A percentile compares a stretch with the other conserved stretches of the same genome.
Conservation (phyloP, 805 yeast genomes). For the Candida corydali region DNA sequence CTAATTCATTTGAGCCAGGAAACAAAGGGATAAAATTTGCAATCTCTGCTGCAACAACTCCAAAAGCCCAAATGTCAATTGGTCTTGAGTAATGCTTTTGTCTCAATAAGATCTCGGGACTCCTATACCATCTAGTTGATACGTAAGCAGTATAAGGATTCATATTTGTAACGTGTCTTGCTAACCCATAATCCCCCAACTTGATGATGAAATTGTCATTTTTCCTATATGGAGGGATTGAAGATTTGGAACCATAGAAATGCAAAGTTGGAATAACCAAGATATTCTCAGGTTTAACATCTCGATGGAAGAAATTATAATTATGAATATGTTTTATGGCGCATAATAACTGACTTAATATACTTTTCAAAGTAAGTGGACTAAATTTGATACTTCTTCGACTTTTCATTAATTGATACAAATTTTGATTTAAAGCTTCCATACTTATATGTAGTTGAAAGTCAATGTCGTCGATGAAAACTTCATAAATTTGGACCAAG, state of each 20-base stretch:
- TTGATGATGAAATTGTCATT: constrained; percentile 57
- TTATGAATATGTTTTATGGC: constrained; percentile 82
- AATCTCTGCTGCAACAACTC: constrained; percentile 69
- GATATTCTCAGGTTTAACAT: constrained; percentile 91
- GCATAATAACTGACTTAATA: constrained; percentile 64
- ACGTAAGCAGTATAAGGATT: constrained; percentile 70
- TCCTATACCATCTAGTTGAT: constrained; percentile 82
- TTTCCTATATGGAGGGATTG: constrained; percentile 38
- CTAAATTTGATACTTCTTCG: constrained; percentile 54
- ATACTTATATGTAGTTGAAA: constrained; percentile 73
- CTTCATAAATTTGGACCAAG: constrained; percentile 71
- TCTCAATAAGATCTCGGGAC: constrained; percentile 75
- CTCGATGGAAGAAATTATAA: constrained; percentile 74
- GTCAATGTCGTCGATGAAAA: constrained; percentile 63
- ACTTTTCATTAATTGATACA: constrained; percentile 70
- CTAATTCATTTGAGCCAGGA: constrained; percentile 77
- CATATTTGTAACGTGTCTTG: constrained; percentile 52
- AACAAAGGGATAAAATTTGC: constrained; percentile 74
- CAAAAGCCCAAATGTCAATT: constrained; percentile 85
- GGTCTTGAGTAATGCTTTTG: constrained; percentile 61
- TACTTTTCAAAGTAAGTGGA: constrained; percentile 55
- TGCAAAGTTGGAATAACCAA: constrained; percentile 57
- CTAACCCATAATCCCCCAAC: constrained; percentile 77
- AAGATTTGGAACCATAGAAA: constrained; percentile 43
- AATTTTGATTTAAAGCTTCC: constrained; percentile 83